Conservation (phyloP, 139 green algal species). For the Coccomyxa sp. region DNA sequence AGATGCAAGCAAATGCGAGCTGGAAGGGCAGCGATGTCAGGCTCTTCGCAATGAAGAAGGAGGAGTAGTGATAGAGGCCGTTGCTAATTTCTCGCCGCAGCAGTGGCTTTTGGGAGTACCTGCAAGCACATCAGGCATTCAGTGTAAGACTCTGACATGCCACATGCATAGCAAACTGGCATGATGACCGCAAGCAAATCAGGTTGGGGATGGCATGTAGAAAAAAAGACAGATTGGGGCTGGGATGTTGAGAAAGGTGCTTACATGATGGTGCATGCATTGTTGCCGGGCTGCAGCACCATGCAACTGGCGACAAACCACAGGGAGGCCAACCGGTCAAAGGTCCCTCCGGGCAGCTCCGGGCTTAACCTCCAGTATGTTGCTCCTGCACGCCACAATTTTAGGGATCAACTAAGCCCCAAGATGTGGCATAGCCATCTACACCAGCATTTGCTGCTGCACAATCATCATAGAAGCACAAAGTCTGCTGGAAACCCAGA, state of each 20-base stretch:
- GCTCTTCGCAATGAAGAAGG: slow-evolving; percentile 39
- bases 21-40: slow-evolving; percentile 33
- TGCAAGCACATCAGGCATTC: neutral
- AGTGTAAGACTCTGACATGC: too few relatives aligned
- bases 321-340: slow-evolving; percentile 10
- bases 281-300: slow-evolving; percentile 12
- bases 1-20: slow-evolving; percentile 13
- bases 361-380: slow-evolving; percentile 2
- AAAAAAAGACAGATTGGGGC: neutral
- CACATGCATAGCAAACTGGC: too few relatives aligned
- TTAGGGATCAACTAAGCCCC: too few relatives aligned
- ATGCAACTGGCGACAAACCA: slow-evolving; percentile 5
- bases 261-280: slow-evolving; percentile 18
- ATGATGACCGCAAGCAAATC: neutral
- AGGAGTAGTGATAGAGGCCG: slow-evolving; percentile 4
- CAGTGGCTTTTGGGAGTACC: slow-evolving; percentile 22
- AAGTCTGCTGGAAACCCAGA: too few relatives aligned
- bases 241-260: neutral
- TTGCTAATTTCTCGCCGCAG: slow-evolving; percentile 6
- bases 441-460: too few relatives aligned
- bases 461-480: too few relatives aligned
- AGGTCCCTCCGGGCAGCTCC: neutral
- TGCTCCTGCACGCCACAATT: neutral
- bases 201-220: neutral
- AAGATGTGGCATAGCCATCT: too few relatives aligned